These are phyloP conservation scores for Alternaria rosae DNA, from an alignment of 2,329 filamentous ascomycete species.

Conservation along the genomic window DNA sequence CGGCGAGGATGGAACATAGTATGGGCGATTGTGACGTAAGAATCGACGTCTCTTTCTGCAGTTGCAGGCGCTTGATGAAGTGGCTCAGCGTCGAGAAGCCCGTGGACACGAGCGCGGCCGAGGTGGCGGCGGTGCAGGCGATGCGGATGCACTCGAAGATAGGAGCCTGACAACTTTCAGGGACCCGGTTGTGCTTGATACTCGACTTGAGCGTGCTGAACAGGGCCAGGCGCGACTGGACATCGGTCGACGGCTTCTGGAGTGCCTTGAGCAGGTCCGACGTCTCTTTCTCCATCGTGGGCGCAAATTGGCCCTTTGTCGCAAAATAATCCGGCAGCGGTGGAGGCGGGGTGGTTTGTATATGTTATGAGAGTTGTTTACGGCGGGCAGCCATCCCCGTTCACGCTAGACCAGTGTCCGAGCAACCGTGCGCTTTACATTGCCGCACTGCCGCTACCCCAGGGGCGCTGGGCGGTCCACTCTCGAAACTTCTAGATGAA, in stretches of 20 bases:
- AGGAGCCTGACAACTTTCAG: slow-evolving; percentile 72
- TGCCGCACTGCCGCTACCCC: slow-evolving; percentile 11
- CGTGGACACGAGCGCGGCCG: slow-evolving; percentile 74
- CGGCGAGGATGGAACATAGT: slow-evolving; percentile 77
- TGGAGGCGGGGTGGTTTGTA: slow-evolving; percentile 27
- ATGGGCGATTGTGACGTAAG: slow-evolving; percentile 72
- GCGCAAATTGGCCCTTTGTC: slow-evolving; percentile 42
- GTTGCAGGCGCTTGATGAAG: slow-evolving; percentile 81
- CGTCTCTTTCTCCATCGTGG: slow-evolving; percentile 63
- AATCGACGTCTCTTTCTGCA: slow-evolving; percentile 80
- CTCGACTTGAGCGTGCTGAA: slow-evolving; percentile 81
- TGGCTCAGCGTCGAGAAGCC: slow-evolving; percentile 90
- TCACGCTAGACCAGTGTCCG: slow-evolving; percentile 16
- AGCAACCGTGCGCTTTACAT: slow-evolving; percentile 21
- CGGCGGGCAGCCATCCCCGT: slow-evolving; percentile 8
- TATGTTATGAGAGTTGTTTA: slow-evolving; percentile 18
- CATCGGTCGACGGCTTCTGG: slow-evolving; percentile 68
- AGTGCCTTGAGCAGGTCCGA: slow-evolving; percentile 60
- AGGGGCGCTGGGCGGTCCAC: slow-evolving; percentile 11
- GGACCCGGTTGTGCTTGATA: slow-evolving; percentile 93
- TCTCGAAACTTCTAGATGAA: slow-evolving; percentile 8
- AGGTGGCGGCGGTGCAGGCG: slow-evolving; percentile 78
- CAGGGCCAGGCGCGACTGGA: slow-evolving; percentile 53
- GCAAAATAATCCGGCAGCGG: slow-evolving; percentile 19
- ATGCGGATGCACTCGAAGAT: slow-evolving; percentile 84